phyloP scores from a whole-genome alignment of 2,329 filamentous ascomycete species.

The Calonectria naviculata region DNA sequence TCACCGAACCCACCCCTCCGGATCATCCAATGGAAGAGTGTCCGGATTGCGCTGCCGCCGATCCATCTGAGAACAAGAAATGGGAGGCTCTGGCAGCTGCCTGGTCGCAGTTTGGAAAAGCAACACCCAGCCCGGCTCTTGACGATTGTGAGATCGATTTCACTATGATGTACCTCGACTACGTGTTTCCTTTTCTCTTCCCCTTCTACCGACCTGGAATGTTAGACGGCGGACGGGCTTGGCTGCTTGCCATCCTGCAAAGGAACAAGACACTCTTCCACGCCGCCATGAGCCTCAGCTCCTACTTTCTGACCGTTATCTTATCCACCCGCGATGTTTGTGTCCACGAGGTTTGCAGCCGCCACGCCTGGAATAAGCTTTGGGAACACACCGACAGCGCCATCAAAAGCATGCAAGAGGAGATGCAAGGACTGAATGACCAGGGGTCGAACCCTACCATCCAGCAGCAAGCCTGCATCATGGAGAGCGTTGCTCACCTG shows the following conservation, averaged over 20 bases:
- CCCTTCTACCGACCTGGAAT: constrained; percentile 65
- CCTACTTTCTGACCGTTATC: constrained; percentile 22
- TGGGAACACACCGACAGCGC: neutral
- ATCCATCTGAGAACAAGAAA: neutral
- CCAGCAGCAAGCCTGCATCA: neutral
- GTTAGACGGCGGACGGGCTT: constrained; percentile 60
- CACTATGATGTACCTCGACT: constrained; percentile 42
- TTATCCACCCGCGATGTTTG: neutral
- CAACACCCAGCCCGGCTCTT: neutral
- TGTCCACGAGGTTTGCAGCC: neutral
- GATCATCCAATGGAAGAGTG: neutral
- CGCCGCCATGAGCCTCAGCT: constrained; percentile 52
- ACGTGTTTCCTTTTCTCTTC: constrained; percentile 62
- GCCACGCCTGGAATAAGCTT: neutral
- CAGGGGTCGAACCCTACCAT: neutral
- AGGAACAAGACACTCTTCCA: constrained; percentile 62
- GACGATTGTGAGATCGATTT: constrained; percentile 14
- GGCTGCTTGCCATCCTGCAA: constrained; percentile 62
- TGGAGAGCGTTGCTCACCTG: constrained; percentile 8
- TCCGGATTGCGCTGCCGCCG: neutral
- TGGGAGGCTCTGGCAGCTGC: neutral
- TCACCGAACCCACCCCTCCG: neutral
- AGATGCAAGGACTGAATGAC: neutral
- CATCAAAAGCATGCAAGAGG: neutral
- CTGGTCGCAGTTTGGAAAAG: neutral